Evolutionary conservation across 192 early-diverging fungal species (phyloP), one percentile per base, ranked within the genome.

Genomic region (Haplosporangium gracile): DNA sequence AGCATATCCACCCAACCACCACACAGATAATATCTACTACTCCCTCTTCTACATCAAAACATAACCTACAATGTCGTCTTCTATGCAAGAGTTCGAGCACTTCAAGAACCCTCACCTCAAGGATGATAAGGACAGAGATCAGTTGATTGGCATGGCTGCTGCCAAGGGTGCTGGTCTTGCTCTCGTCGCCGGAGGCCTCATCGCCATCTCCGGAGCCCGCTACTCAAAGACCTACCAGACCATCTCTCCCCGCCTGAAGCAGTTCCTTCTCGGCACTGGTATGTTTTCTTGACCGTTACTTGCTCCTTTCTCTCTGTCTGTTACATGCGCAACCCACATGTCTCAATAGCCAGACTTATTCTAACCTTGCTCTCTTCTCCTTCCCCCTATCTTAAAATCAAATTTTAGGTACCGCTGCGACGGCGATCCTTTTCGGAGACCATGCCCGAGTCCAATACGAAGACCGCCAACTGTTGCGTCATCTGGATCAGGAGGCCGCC

Each of bases 121-220:
- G 2, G 5, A 34, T 0, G 2, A 69, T 18, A 71, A 81, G 7
- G 72, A 86, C 72, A 77, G 70, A 53, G 74, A 80, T 29, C 1
- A 72, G 38, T 11, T 86, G 42, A 63, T 86, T 47, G 36, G 26
- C 39, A 36, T 76, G 7, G 84, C 79, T 26, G 84, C 84, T 2
- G 84, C 84, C 40, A 86, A 86, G 72, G 84, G 84, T 63, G 84
- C 84, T 57, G 84, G 79, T 49, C 79, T 86, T 24, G 84, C 84
- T 53, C 79, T 86, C 20, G 74, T 81, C 26, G 84, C 84, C 34
- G 84, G 79, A 55, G 84, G 84, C 15, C 43, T 86, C 42, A 42
- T 81, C 43, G 84, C 79, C 63, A 29, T 86, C 34, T 80, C 84
- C 16, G 84, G 84, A 22, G 24, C 84, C 29, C 78, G 84, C 49